These are phyloP conservation scores for Dendrostoma leiphaemia DNA, from an alignment of 2,329 filamentous ascomycete species.

Conservation along the genomic window DNA sequence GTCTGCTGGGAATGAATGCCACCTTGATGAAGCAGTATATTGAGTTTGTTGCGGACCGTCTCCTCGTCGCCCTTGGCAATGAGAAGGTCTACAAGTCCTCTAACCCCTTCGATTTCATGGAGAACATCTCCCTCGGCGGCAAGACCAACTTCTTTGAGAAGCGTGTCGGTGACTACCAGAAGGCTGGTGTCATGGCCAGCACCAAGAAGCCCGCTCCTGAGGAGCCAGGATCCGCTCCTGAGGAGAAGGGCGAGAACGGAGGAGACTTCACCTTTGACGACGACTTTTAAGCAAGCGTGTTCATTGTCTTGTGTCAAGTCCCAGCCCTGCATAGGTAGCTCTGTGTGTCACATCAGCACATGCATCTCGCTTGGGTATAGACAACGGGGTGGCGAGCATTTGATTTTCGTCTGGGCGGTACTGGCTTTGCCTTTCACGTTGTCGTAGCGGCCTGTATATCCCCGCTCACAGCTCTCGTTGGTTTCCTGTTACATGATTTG, in stretches of 20 bases:
- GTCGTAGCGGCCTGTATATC: constrained; percentile 1
- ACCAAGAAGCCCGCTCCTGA: constrained; percentile 65
- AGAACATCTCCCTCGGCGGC: constrained; percentile 97
- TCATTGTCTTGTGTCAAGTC: constrained; percentile 15
- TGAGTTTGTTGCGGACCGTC: constrained; percentile 96
- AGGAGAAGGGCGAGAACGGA: constrained; percentile 55
- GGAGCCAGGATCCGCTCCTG: constrained; percentile 37
- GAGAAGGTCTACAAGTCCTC: constrained; percentile 87
- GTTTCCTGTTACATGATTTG: constrained; percentile 10
- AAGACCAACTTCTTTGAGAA: constrained; percentile 99
- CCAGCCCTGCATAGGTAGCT: background rate
- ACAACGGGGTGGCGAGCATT: constrained; percentile 9
- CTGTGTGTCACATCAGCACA: constrained; percentile 7
- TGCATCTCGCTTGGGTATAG: constrained; percentile 16
- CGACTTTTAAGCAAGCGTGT: constrained; percentile 77
- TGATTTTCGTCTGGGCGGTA: background rate
- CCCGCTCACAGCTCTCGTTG: background rate
- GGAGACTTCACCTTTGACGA: constrained; percentile 94
- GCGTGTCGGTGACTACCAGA: constrained; percentile 98
- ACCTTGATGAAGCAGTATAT: constrained; percentile 99
- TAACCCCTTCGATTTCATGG: constrained; percentile 99
- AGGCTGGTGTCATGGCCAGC: constrained; percentile 96
- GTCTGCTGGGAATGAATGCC: constrained; percentile 95
- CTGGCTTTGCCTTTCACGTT: constrained; percentile 5
- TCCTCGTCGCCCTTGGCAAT: constrained; percentile 90